Evolutionary conservation across 2,329 filamentous ascomycete genomes (phyloP), one percentile per base, ranked within the genome.

Genomic region (Ophiocordyceps unilateralis): DNA sequence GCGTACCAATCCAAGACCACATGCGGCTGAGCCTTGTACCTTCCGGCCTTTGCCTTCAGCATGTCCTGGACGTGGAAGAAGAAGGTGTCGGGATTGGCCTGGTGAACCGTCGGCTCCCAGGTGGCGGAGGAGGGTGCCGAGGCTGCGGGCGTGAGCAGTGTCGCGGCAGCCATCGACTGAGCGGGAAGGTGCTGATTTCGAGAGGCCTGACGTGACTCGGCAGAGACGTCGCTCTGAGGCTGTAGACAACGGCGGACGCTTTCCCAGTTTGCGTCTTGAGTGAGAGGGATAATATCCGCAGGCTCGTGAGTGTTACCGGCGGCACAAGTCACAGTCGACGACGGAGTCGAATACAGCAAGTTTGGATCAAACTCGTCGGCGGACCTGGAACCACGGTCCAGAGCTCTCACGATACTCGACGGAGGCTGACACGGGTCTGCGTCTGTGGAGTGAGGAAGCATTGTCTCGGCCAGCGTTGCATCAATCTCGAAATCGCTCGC

Each of bases 31-130:
- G 58, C 49, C 11, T 49, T 52, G 41, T 52, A 52, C 40, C 58
- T 58, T 3, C 51, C 43, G 1, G 43, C 39, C 42, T 70, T 66
- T 38, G 69, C 65, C 15, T 62, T 62, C 40, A 76, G 60, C 44
- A 80, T 69, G 51, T 82, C 76, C 4, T 71, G 72, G 21, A 81
- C 64, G 22, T 76, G 68, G 49, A 83, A 83, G 52, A 77, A 82
- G 0, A 71, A 76, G 21, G 48, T 54, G 44, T 47, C 48, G 41
- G 52, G 51, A n/a, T 43, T 46, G 26, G 28, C 34, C 5, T 9
- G 22, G 19, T 8, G 22, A 9, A 5, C 15, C 5, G 30, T 30
- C 24, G 17, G 32, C 17, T 24, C 34, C 32, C 21, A 23, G 37
- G n/a, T 11, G 26, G 26, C 10, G 5, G 26, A 5, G 26, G 37